Conservation (phyloP, 2,329 filamentous ascomycete species). For the Ophiosphaerella herpotricha region DNA sequence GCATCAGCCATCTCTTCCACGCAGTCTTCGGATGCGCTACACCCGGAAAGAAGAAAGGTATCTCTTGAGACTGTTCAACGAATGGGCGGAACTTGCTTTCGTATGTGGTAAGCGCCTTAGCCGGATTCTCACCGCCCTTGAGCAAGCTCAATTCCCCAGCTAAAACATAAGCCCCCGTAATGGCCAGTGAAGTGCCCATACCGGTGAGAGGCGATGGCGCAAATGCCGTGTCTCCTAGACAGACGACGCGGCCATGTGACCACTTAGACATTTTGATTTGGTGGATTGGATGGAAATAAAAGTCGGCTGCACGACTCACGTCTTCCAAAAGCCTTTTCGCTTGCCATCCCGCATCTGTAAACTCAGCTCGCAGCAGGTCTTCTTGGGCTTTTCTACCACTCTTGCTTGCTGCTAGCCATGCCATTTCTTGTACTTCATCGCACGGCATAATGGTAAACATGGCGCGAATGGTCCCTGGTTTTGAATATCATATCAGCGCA, state of each 20-base stretch:
- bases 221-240: slow-evolving; percentile 61
- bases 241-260: slow-evolving; percentile 54
- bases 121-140: slow-evolving; percentile 11
- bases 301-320: slow-evolving; percentile 50
- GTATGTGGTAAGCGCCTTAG: slow-evolving; percentile 25
- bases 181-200: slow-evolving; percentile 37
- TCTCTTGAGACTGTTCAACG: slow-evolving; percentile 30
- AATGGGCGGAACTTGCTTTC: slow-evolving; percentile 28
- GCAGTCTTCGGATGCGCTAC: slow-evolving; percentile 24
- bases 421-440: too few relatives aligned
- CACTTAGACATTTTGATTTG: slow-evolving; percentile 53
- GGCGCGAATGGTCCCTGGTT: too few relatives aligned
- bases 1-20: slow-evolving; percentile 29
- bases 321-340: slow-evolving; percentile 48
- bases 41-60: slow-evolving; percentile 29
- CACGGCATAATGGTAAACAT: too few relatives aligned
- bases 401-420: too few relatives aligned
- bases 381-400: too few relatives aligned
- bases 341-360: slow-evolving; percentile 52
- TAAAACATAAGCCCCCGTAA: slow-evolving; percentile 47
- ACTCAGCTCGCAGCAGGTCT: background rate
- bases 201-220: slow-evolving; percentile 57
- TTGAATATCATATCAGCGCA: too few relatives aligned
- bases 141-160: slow-evolving; percentile 40
- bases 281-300: slow-evolving; percentile 53